Conservation (phyloP, 2,329 filamentous ascomycete species). For the Lachnum nothofagi region DNA sequence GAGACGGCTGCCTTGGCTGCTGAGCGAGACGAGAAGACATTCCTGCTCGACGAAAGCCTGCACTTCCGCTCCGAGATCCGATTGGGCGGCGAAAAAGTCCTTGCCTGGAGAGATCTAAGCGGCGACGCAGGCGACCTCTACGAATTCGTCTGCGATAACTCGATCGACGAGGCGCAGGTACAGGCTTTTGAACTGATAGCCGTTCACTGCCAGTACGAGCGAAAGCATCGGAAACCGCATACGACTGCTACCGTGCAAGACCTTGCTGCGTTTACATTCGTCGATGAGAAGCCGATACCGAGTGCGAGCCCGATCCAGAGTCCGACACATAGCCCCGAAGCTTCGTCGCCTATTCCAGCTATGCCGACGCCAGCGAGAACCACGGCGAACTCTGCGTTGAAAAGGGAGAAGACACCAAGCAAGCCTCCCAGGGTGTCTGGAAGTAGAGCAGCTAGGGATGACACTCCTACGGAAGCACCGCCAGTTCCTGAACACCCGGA, state of each 20-base stretch:
- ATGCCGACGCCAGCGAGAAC: constrained; percentile 24
- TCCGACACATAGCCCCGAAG: constrained; percentile 53
- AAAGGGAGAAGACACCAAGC: constrained; percentile 34
- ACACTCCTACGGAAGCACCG: constrained; percentile 53
- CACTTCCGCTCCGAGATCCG: constrained; percentile 81
- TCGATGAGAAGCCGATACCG: constrained; percentile 57
- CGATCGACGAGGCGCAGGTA: constrained; percentile 64
- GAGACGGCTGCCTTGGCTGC: constrained; percentile 66
- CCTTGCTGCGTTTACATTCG: constrained; percentile 76
- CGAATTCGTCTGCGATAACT: constrained; percentile 89
- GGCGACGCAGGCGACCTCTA: constrained; percentile 93
- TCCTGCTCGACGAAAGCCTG: constrained; percentile 86
- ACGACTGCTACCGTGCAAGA: constrained; percentile 78
- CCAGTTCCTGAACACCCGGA: constrained; percentile 59
- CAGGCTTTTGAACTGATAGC: constrained; percentile 77
- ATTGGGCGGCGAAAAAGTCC: constrained; percentile 73
- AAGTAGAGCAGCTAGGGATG: constrained; percentile 34
- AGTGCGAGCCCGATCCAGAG: constrained; percentile 45
- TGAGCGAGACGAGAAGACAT: constrained; percentile 95
- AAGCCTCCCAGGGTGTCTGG: constrained; percentile 15
- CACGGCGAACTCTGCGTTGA: constrained; percentile 43
- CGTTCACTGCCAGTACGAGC: constrained; percentile 93
- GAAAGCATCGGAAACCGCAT: constrained; percentile 79
- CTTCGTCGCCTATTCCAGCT: constrained; percentile 25
- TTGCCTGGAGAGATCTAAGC: constrained; percentile 92